Evolutionary conservation across 2,329 filamentous ascomycete species (phyloP).

Genomic region (Ophiocordyceps camponoti-leonardi): DNA sequence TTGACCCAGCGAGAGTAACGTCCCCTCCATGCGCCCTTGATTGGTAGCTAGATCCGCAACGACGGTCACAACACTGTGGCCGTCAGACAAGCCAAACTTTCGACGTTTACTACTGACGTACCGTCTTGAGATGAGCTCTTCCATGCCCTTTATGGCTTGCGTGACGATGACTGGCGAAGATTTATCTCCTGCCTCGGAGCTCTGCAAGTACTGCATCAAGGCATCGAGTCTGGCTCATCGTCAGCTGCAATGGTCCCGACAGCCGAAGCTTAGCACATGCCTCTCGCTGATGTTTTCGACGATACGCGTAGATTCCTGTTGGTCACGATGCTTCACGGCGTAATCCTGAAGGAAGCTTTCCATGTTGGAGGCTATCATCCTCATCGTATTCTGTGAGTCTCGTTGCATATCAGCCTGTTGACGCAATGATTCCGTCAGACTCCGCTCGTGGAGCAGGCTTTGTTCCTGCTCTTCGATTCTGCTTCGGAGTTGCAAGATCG

Average conservation of each 20-base stretch:
- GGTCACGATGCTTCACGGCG: neutral
- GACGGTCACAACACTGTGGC: neutral
- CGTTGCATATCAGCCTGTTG: constrained; percentile 5
- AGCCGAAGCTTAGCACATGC: constrained; percentile 2
- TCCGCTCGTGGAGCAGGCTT: constrained; percentile 1
- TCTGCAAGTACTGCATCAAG: neutral
- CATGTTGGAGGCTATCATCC: constrained; percentile 6
- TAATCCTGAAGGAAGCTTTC: constrained; percentile 5
- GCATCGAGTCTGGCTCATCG: neutral
- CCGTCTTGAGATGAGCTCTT: neutral
- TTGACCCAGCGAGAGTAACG: neutral
- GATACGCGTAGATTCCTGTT: neutral
- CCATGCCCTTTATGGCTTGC: neutral
- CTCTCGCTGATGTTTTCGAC: constrained; percentile 5
- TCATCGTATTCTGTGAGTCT: constrained; percentile 2
- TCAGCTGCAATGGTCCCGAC: neutral
- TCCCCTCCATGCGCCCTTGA: neutral
- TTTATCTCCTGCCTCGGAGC: neutral
- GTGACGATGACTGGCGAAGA: neutral
- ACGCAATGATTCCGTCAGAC: constrained; percentile 2
- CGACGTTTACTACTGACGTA: neutral
- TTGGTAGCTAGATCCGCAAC: neutral
- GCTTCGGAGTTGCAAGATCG: constrained; percentile 8
- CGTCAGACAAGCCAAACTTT: neutral
- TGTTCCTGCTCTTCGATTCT: constrained; percentile 7